Evolutionary conservation across 331 rosid genomes (phyloP).

Genomic region (Acacia pycnantha): DNA sequence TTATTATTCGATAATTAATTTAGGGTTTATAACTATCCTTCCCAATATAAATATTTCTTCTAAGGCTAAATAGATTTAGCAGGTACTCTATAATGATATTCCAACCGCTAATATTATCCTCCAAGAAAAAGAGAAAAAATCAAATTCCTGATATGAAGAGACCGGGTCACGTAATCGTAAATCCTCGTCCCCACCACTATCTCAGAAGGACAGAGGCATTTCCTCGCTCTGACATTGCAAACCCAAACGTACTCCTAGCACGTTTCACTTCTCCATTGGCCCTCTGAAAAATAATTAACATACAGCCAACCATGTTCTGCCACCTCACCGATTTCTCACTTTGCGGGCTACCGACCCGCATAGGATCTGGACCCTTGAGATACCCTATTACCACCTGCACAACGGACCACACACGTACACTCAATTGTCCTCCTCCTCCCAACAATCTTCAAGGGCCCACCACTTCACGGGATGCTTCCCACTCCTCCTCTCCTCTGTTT

Average conservation of each 20-base stretch:
- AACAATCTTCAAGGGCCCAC: background rate
- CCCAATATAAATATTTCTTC: no score
- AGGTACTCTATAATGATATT: no score
- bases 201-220: background rate
- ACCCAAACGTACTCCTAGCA: background rate
- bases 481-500: background rate
- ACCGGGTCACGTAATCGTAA: background rate
- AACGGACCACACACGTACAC: background rate
- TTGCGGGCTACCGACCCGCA: background rate
- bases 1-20: background rate
- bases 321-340: background rate
- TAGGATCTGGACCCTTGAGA: background rate
- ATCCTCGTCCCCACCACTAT: background rate
- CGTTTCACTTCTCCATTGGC: background rate
- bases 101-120: background rate
- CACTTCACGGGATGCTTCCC: background rate
- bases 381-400: background rate
- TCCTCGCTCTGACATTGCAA: background rate
- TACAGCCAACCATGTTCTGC: background rate
- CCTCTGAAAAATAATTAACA: background rate
- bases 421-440: background rate
- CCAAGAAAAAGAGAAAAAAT: background rate
- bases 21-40: accelerated
- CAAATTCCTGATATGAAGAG: background rate
- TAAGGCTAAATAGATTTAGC: no score